Evolutionary conservation across 495 filamentous ascomycete genomes (phyloP), one percentile per base, ranked within the genome.

Genomic region (Oleoguttula mirabilis): DNA sequence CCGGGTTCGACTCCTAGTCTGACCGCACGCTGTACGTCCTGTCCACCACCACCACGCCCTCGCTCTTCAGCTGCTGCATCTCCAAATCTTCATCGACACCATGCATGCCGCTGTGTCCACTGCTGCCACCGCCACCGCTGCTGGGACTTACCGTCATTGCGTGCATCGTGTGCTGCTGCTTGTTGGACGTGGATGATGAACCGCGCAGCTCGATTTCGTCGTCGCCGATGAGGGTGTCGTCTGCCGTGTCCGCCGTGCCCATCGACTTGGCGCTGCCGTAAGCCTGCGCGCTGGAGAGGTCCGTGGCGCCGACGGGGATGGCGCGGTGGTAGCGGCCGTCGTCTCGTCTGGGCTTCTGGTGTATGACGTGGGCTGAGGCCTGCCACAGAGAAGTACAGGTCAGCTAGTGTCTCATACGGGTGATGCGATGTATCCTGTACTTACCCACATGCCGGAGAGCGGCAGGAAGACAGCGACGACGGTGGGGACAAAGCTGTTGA

Each of bases 361-460:
- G n/a, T n/a, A n/a, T n/a, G n/a, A n/a, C n/a, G n/a, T n/a, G n/a
- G n/a, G n/a, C n/a, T n/a, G n/a, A n/a, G n/a, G n/a, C n/a, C n/a
- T n/a, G n/a, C n/a, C n/a, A n/a, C n/a, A n/a, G n/a, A n/a, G n/a
- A n/a, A n/a, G n/a, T n/a, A n/a, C n/a, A n/a, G n/a, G n/a, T n/a
- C n/a, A n/a, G n/a, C n/a, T n/a, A n/a, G n/a, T n/a, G n/a, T n/a
- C n/a, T n/a, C n/a, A n/a, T n/a, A n/a, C n/a, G n/a, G n/a, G n/a
- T n/a, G n/a, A n/a, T n/a, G n/a, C n/a, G n/a, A n/a, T n/a, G n/a
- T n/a, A n/a, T n/a, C n/a, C n/a, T n/a, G 25, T n/a, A n/a, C 25
- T 28, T 28, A n/a, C 86, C 86, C 74, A 92, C 51, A 93, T 73
- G 4, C 79, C 78, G 15, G 84, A 87, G 2, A 94, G 70, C 0